Percentiles rank a stretch among this genome's conserved stretches.
These are phyloP conservation scores for Carex arenaria DNA, from an alignment of 202 grass and related monocot species.

Conservation along the genomic window DNA sequence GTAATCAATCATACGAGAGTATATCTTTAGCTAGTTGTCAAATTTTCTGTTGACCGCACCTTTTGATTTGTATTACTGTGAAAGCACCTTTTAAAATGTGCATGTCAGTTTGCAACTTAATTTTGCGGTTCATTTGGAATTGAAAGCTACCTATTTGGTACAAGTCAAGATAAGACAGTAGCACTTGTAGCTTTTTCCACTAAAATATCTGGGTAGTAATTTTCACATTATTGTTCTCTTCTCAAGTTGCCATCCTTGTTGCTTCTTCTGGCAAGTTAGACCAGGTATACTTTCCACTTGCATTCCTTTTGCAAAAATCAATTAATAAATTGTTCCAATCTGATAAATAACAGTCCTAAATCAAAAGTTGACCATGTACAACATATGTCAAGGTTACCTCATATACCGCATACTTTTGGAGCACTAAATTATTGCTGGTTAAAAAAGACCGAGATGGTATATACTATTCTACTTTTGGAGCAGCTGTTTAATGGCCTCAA, in stretches of 20 bases:
- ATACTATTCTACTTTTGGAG: no score
- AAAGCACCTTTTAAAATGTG: neutral
- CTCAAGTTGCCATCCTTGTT: neutral
- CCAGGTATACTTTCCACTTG: neutral
- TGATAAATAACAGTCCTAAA: neutral
- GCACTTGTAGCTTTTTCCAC: neutral
- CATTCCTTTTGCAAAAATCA: neutral
- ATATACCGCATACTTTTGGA: neutral
- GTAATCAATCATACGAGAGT: neutral
- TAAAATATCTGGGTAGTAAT: neutral
- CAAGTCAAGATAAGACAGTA: constrained; percentile 8
- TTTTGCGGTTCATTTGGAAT: neutral
- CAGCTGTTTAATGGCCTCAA: neutral
- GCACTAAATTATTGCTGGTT: neutral
- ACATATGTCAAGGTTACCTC: neutral
- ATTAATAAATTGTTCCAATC: neutral
- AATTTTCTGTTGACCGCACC: neutral
- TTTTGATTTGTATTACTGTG: neutral
- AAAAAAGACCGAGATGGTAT: neutral
- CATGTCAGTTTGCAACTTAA: neutral
- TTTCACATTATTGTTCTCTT: neutral
- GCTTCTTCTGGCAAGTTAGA: neutral
- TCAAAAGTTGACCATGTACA: neutral
- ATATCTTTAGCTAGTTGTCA: neutral
- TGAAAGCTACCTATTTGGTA: neutral